Conservation (phyloP, 108 stramenopile genomes). For the Ochromonas danica region DNA sequence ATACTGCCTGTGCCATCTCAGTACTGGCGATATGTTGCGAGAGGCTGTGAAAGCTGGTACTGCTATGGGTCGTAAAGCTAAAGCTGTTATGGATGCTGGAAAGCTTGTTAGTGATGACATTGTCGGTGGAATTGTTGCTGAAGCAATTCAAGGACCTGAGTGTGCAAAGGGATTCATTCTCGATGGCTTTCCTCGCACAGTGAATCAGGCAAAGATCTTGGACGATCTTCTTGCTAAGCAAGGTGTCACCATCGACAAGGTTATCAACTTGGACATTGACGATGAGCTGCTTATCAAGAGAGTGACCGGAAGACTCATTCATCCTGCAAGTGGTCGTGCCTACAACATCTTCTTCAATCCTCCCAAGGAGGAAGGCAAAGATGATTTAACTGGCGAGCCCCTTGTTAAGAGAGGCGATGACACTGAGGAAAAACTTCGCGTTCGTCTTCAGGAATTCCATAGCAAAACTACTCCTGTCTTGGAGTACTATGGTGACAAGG, state of each 20-base stretch:
- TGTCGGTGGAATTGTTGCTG: conserved; percentile 73
- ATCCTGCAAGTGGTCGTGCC: conserved; percentile 71
- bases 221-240: conserved; percentile 49
- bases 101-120: conserved; percentile 72
- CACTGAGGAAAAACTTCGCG: conserved; percentile 77
- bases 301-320: conserved; percentile 79
- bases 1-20: conserved; percentile 85
- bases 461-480: conserved; percentile 91
- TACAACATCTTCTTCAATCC: conserved; percentile 92
- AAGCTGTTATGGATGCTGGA: conserved; percentile 78
- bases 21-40: conserved; percentile 85
- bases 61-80: conserved; percentile 72
- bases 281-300: conserved; percentile 92
- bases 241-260: conserved; percentile 80
- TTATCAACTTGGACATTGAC: conserved; percentile 88
- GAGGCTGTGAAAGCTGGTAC: conserved; percentile 77
- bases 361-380: conserved; percentile 54
- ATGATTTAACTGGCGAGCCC: conserved; percentile 85
- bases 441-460: conserved; percentile 87
- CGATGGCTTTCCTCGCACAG: conserved; percentile 78
- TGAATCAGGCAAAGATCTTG: conserved; percentile 35
- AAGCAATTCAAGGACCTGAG: conserved; percentile 70
- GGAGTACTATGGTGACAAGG: conserved; percentile 72
- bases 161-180: conserved; percentile 71
- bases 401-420: conserved; percentile 95